Conservation (phyloP, 306 rosid genomes). For the Quercus suber region DNA sequence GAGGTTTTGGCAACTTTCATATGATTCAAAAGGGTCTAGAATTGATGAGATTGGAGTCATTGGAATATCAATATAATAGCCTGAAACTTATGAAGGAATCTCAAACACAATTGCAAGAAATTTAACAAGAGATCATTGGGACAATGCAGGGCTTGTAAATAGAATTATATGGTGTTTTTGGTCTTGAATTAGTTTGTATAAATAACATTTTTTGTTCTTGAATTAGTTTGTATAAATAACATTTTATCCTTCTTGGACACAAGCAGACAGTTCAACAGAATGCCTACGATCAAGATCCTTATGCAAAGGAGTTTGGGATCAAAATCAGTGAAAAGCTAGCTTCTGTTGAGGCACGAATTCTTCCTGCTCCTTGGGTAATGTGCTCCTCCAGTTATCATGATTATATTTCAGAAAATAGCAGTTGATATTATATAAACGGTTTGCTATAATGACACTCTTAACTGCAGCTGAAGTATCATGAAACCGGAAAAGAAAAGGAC, state of each 20-base stretch:
- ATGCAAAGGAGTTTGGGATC: slow-evolving; percentile 94
- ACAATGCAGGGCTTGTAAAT: not conserved
- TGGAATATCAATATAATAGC: slow-evolving; percentile 1
- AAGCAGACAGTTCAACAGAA: slow-evolving; percentile 81
- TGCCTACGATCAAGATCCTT: slow-evolving; percentile 84
- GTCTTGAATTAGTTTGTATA: not conserved
- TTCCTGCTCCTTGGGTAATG: slow-evolving; percentile 98
- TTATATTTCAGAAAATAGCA: slow-evolving; percentile 1
- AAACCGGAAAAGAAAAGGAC: slow-evolving; percentile 90
- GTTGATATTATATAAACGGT: not conserved
- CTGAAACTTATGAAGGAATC: not conserved
- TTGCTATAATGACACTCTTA: slow-evolving; percentile 13
- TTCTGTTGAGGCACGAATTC: slow-evolving; percentile 93
- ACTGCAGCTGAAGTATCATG: slow-evolving; percentile 89
- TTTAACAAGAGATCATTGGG: not conserved
- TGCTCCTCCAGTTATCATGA: slow-evolving; percentile 8
- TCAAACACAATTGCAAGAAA: not conserved
- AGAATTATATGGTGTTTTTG: not conserved
- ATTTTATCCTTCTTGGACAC: slow-evolving; percentile 10
- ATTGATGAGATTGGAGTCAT: not conserved
- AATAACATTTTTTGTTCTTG: slow-evolving; percentile 1
- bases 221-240: not conserved
- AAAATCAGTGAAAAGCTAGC: slow-evolving; percentile 86
- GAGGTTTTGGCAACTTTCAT: not conserved
- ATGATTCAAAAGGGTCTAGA: not conserved